Percentiles rank a stretch among this genome's conserved stretches.
Conservation (phyloP, 192 early-diverging fungal genomes). For the Umbelopsis sp. region DNA sequence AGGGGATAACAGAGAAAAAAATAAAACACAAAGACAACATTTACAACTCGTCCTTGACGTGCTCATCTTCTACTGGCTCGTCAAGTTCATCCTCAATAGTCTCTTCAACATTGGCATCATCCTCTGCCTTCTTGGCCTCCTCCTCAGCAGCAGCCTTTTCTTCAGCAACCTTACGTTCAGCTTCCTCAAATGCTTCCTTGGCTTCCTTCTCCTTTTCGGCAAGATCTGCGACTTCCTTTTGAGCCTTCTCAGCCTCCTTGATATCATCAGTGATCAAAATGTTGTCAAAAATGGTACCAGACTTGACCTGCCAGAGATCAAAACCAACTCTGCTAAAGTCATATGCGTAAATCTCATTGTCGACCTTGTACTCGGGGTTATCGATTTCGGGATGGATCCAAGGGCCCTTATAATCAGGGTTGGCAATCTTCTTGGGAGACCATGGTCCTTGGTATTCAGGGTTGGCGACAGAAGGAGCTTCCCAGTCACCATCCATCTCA, state of each 20-base stretch:
- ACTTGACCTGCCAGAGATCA: constrained; percentile 97
- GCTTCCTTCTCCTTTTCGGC: constrained; percentile 66
- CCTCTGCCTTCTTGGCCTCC: constrained; percentile 26
- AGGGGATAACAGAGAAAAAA: too few relatives aligned
- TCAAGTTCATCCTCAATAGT: neutral
- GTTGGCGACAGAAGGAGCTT: constrained; percentile 84
- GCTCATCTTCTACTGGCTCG: constrained; percentile 21
- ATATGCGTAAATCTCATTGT: constrained; percentile 81
- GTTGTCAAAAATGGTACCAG: constrained; percentile 91
- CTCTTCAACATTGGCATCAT: constrained; percentile 12
- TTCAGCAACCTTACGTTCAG: constrained; percentile 27
- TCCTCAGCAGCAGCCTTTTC: constrained; percentile 33
- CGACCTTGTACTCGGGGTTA: constrained; percentile 94
- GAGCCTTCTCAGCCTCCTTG: constrained; percentile 75
- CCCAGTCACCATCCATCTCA: constrained; percentile 97
- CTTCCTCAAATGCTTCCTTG: constrained; percentile 62
- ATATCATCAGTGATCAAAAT: constrained; percentile 87
- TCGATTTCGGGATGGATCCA: constrained; percentile 87
- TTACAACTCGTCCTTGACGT: constrained; percentile 44
- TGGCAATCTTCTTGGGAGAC: constrained; percentile 78
- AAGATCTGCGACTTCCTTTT: constrained; percentile 69
- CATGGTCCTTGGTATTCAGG: constrained; percentile 88
- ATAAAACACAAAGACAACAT: neutral
- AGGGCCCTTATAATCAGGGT: constrained; percentile 94
- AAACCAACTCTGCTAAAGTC: constrained; percentile 88